Conservation (phyloP, 129 eudicot genomes). For the Chrysanthemum lavandulifolium region DNA sequence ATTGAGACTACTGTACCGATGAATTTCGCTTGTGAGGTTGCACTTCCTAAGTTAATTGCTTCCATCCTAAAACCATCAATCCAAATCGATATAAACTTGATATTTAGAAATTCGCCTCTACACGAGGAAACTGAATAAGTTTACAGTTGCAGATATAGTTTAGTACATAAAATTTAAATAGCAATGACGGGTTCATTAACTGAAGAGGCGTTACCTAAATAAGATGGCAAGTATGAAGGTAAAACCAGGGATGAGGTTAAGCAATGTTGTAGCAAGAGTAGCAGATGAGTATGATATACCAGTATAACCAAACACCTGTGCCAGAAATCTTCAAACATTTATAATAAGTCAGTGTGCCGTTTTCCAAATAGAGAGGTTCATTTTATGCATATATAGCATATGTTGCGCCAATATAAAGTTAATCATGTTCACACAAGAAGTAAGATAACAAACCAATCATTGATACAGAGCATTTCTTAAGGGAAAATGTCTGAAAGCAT, state of each 20-base stretch:
- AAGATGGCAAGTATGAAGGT: conserved; percentile 73
- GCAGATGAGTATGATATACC: conserved; percentile 75
- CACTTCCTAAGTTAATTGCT: conserved; percentile 44
- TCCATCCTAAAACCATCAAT: conserved; percentile 60
- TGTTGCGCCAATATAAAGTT: too few relatives aligned
- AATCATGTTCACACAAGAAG: too few relatives aligned
- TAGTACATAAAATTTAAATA: neutral
- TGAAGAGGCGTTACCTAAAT: conserved; percentile 49
- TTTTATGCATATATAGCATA: neutral
- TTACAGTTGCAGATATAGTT: neutral
- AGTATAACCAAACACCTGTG: conserved; percentile 72
- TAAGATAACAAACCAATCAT: conserved; percentile 37
- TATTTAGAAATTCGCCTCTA: neutral
- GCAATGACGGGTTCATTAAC: neutral
- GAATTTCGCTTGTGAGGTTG: conserved; percentile 49
- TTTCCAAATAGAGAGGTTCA: neutral
- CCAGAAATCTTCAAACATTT: conserved; percentile 42
- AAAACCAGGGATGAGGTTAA: conserved; percentile 80
- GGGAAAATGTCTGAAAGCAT: conserved; percentile 48
- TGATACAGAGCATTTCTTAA: conserved; percentile 43
- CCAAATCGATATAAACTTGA: neutral
- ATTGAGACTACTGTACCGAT: conserved; percentile 71
- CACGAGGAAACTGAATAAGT: neutral
- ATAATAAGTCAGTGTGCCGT: conserved; percentile 5
- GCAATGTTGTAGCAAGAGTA: conserved; percentile 67